Base-by-base conservation (phyloP, 345 rosid species). In the Triadica sebifera region DNA sequence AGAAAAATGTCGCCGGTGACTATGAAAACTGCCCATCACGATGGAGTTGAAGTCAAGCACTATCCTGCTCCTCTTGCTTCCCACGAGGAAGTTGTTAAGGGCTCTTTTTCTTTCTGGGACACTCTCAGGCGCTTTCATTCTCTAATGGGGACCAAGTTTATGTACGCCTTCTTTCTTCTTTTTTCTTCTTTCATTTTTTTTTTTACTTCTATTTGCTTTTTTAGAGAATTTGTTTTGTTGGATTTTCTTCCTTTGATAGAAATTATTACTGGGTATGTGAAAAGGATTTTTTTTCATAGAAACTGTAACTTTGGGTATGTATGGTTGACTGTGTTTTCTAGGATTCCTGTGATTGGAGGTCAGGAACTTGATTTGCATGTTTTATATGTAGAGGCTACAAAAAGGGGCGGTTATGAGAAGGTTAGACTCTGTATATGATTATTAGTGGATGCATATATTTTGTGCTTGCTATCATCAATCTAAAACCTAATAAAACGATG, bases 341-440 rank as follows among this genome's bases (percentile, higher is more conserved):
- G 98, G 98, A 85, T 94, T 79, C 98, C 98, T 81, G 98, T 92
- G 89, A 94, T 94, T 77, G 98, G 98, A 68, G 93, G 98, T 67
- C 92, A 86, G 76, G 98, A 94, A 84, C 87, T 94, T 15, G 94
- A 94, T 82, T 88, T 94, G 90, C 93, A 94, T 83, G 85, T 90
- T 73, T 84, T 92, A 24, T 94, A 92, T 83, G 91, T 84, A 55
- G 98, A 94, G 78, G 92, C 88, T 61, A 92, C 97, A 51, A 83
- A 74, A 75, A 89, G 92, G 60, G 98, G 97, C 75, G 98, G 98
- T 38, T 94, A 84, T 74, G 97, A 92, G 59, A 94, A 90, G 94
- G 98, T 92, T 70, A 61, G 67, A 50, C 52, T 73, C 47, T 69
- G 16, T 6, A 5, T 69, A 4, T 67, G 45, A 19, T n/a, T 43